Evolutionary conservation across 1,139 yeast species (phyloP).

Genomic region (Blastobotrys elegans): DNA sequence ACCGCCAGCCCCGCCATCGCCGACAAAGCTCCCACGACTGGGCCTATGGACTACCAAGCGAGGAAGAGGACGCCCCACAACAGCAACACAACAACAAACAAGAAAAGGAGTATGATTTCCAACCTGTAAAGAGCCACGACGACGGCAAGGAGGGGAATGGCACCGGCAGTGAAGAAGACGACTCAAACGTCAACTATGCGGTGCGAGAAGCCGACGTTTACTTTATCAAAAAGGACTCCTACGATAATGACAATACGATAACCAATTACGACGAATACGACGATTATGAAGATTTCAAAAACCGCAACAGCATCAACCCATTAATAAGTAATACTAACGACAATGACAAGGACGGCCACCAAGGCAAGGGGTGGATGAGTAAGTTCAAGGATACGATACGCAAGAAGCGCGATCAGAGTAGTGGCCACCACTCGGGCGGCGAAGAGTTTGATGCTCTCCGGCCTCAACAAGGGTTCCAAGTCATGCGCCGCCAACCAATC

Average conservation of each 20-base stretch:
- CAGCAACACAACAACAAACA: neutral
- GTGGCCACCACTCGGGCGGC: neutral
- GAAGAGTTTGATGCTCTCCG: neutral
- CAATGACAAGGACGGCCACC: too few relatives aligned
- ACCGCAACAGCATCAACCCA: slow-evolving; percentile 16
- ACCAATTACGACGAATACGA: slow-evolving; percentile 16
- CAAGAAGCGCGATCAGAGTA: neutral
- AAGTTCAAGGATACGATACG: slow-evolving; percentile 8
- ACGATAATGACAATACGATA: neutral
- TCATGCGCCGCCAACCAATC: slow-evolving; percentile 26
- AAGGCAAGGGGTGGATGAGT: neutral
- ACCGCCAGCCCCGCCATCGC: slow-evolving; percentile 27
- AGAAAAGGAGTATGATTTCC: slow-evolving; percentile 4
- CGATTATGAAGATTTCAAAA: slow-evolving; percentile 11
- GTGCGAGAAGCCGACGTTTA: slow-evolving; percentile 36
- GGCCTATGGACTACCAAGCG: slow-evolving; percentile 17
- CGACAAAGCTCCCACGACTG: slow-evolving; percentile 28
- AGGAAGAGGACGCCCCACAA: neutral
- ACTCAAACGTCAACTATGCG: slow-evolving; percentile 30
- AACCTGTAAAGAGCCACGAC: neutral
- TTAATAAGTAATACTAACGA: slow-evolving; percentile 7
- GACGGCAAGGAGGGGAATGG: too few relatives aligned
- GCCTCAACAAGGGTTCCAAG: slow-evolving; percentile 23
- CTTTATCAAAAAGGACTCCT: slow-evolving; percentile 22
- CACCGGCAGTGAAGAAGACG: neutral